These are phyloP conservation scores for Trypanosoma platydactyli DNA, from an alignment of 208 protist genomes.

Conservation along the genomic window DNA sequence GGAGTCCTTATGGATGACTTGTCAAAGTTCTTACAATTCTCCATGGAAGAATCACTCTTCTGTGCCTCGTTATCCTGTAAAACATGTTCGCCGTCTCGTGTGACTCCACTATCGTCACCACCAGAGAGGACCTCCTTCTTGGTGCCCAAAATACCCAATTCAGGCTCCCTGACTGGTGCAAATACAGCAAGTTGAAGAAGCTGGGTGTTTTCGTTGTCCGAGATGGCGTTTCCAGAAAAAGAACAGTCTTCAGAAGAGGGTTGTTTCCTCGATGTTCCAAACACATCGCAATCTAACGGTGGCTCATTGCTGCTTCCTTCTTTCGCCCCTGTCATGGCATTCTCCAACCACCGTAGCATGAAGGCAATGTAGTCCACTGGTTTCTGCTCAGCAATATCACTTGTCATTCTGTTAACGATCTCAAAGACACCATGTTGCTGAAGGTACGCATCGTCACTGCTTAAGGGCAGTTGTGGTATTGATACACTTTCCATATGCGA, in stretches of 20 bases:
- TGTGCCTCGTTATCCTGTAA: too few species aligned
- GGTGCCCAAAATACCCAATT: too few species aligned
- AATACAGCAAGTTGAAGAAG: too few species aligned
- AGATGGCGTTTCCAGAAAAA: too few species aligned
- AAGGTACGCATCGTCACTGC: slow-evolving; percentile 54
- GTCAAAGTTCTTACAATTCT: not conserved
- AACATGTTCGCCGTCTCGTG: too few species aligned
- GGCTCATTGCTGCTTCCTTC: not conserved
- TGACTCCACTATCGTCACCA: too few species aligned
- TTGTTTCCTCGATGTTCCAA: not conserved
- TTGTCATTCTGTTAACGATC: slow-evolving; percentile 47
- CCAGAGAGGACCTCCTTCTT: too few species aligned
- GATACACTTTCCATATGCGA: not conserved
- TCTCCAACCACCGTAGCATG: slow-evolving; percentile 56
- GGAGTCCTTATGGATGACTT: not conserved
- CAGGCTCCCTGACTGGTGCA: too few species aligned
- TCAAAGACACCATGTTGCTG: slow-evolving; percentile 45
- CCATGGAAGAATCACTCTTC: not conserved
- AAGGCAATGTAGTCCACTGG: slow-evolving; percentile 65
- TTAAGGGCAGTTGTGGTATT: not conserved
- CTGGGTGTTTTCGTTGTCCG: too few species aligned
- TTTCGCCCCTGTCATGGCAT: slow-evolving; percentile 32
- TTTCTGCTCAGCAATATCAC: slow-evolving; percentile 54
- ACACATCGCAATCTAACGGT: not conserved
- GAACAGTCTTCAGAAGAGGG: not conserved